Conservation (phyloP, 2,329 filamentous ascomycete species). For the Fusarium keratoplasticum region DNA sequence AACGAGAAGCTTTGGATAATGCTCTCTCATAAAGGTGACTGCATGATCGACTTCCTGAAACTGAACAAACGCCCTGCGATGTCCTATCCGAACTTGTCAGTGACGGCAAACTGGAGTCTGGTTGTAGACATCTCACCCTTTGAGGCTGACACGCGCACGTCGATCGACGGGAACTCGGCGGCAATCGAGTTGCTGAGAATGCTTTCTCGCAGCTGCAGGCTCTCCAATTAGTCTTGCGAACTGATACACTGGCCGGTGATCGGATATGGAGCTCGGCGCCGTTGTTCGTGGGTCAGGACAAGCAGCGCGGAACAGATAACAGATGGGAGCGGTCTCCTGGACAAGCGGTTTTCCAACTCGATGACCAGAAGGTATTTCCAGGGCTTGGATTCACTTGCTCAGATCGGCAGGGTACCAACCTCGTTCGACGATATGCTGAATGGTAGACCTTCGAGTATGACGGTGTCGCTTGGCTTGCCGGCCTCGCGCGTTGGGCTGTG, state of each 20-base stretch:
- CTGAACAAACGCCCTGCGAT: slow-evolving; percentile 56
- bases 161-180: slow-evolving; percentile 51
- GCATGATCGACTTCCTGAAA: slow-evolving; percentile 55
- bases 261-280: slow-evolving; percentile 15
- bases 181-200: slow-evolving; percentile 50
- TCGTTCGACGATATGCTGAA: slow-evolving; percentile 61
- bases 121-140: slow-evolving; percentile 42
- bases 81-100: slow-evolving; percentile 47
- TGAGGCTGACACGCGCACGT: slow-evolving; percentile 53
- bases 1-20: slow-evolving; percentile 55
- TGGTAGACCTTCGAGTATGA: slow-evolving; percentile 67
- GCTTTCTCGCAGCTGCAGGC: slow-evolving; percentile 51
- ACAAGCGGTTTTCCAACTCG: slow-evolving; percentile 18
- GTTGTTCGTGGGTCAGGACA: slow-evolving; percentile 9
- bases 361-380: slow-evolving; percentile 10
- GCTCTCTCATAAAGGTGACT: slow-evolving; percentile 55
- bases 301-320: slow-evolving; percentile 5
- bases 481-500: slow-evolving; percentile 52
- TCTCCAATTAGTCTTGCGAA: slow-evolving; percentile 42
- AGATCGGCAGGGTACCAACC: slow-evolving; percentile 55
- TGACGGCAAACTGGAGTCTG: not conserved
- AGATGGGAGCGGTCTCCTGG: slow-evolving; percentile 2
- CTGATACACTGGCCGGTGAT: slow-evolving; percentile 25
- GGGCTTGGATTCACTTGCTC: slow-evolving; percentile 19
- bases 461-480: slow-evolving; percentile 60